These are phyloP conservation scores for Loxodes magnus DNA, from an alignment of 73 alveolate genomes.

Conservation along the genomic window DNA sequence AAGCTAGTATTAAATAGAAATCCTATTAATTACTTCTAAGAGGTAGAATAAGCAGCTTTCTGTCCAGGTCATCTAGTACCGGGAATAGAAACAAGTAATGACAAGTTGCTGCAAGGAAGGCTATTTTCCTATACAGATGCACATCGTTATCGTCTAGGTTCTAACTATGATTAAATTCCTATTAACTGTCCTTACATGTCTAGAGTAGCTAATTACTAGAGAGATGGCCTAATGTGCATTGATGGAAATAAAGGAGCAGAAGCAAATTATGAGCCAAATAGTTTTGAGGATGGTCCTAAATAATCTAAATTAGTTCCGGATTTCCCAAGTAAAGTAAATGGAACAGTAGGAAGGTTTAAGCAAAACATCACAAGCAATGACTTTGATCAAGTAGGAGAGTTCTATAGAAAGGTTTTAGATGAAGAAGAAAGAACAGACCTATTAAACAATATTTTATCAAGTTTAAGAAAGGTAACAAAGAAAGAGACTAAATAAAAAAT, in stretches of 20 bases:
- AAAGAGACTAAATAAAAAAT: slow-evolving; percentile 5
- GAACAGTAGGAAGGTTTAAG: not conserved
- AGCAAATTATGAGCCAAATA: slow-evolving; percentile 76
- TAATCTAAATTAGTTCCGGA: not conserved
- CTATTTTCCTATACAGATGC: slow-evolving; percentile 87
- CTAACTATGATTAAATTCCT: slow-evolving; percentile 75
- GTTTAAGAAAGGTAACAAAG: slow-evolving; percentile 3
- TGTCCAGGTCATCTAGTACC: slow-evolving; percentile 85
- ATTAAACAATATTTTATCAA: not conserved
- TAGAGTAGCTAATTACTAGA: slow-evolving; percentile 58
- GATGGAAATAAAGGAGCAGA: slow-evolving; percentile 59
- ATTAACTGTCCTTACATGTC: slow-evolving; percentile 84
- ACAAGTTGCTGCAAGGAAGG: slow-evolving; percentile 87
- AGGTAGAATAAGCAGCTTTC: slow-evolving; percentile 75
- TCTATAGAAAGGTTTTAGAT: slow-evolving; percentile 1
- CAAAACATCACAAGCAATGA: not conserved
- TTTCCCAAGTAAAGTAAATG: not conserved
- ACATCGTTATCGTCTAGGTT: slow-evolving; percentile 89
- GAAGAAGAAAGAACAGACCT: slow-evolving; percentile 7
- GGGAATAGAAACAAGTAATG: slow-evolving; percentile 87
- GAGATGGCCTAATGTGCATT: slow-evolving; percentile 72
- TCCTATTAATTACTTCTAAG: slow-evolving; percentile 80
- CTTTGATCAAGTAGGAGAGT: slow-evolving; percentile 8
- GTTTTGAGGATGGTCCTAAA: slow-evolving; percentile 45
- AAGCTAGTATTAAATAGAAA: slow-evolving; percentile 67